Conservation (phyloP, 352 stramenopile species). For the Globisporangium cederbergense region DNA sequence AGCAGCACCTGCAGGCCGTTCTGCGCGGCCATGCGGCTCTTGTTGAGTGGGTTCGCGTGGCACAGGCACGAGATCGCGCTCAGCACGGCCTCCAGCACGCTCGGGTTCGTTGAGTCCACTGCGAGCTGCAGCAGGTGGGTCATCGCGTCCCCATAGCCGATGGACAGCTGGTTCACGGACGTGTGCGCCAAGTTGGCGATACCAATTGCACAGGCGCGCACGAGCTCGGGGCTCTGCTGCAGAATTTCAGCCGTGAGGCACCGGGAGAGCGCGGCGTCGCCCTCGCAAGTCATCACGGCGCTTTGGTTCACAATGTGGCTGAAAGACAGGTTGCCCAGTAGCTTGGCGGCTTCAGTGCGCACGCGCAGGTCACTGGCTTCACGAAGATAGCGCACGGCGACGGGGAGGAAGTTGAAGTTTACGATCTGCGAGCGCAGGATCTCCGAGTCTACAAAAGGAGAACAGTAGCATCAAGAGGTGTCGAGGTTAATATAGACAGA, state of each 20-base stretch:
- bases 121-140: constrained; percentile 58
- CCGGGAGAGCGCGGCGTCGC: constrained; percentile 37
- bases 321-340: constrained; percentile 62
- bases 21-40: constrained; percentile 48
- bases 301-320: constrained; percentile 75
- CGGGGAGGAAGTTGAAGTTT: constrained; percentile 45
- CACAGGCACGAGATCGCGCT: constrained; percentile 55
- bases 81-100: constrained; percentile 43
- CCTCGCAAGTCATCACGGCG: constrained; percentile 56
- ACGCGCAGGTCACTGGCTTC: constrained; percentile 36
- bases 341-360: constrained; percentile 51
- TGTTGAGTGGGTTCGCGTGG: constrained; percentile 64
- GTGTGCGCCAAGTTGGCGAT: constrained; percentile 66
- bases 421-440: constrained; percentile 70
- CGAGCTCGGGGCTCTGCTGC: constrained; percentile 27
- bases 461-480: background rate
- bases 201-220: constrained; percentile 47
- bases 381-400: constrained; percentile 45
- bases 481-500: background rate
- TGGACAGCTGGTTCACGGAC: constrained; percentile 68
- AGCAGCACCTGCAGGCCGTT: constrained; percentile 73
- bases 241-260: constrained; percentile 30
- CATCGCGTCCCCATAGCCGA: constrained; percentile 67
- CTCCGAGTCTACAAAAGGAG: constrained; percentile 48
- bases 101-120: constrained; percentile 42